A percentile compares a stretch with the other conserved stretches of the same genome.
These are phyloP conservation scores for Phytophthora cactorum DNA, from an alignment of 352 stramenopile genomes.

Conservation along the genomic window DNA sequence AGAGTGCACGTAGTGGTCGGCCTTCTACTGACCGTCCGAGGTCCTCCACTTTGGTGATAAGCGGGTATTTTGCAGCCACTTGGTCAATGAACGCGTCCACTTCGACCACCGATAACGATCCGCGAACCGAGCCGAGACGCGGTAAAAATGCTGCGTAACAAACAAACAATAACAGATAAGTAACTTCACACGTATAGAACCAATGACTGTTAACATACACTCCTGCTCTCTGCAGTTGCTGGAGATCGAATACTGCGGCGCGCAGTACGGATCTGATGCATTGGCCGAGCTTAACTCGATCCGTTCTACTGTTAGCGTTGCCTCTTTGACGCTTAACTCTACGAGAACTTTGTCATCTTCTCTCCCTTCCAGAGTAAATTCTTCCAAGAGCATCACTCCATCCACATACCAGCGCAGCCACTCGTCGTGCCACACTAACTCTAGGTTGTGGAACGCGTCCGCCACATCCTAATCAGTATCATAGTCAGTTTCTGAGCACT, in stretches of 20 bases:
- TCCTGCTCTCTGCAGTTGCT: slow-evolving; percentile 54
- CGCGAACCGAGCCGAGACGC: slow-evolving; percentile 62
- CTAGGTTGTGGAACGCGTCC: slow-evolving; percentile 37
- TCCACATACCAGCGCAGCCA: slow-evolving; percentile 74
- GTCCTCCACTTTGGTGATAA: slow-evolving; percentile 56
- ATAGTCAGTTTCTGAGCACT: background rate
- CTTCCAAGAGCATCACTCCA: slow-evolving; percentile 53
- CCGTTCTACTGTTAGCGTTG: slow-evolving; percentile 26
- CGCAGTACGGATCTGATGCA: slow-evolving; percentile 38
- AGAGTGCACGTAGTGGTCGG: slow-evolving; percentile 68
- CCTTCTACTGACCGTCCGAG: slow-evolving; percentile 70
- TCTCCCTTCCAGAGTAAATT: slow-evolving; percentile 21
- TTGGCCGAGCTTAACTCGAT: slow-evolving; percentile 36
- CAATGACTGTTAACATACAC: slow-evolving; percentile 30
- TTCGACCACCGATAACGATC: slow-evolving; percentile 68
- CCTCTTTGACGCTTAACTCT: slow-evolving; percentile 31
- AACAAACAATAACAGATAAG: slow-evolving; percentile 2
- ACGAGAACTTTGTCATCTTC: slow-evolving; percentile 15
- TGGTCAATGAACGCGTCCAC: slow-evolving; percentile 66
- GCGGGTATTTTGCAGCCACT: slow-evolving; percentile 40
- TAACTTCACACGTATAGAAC: background rate
- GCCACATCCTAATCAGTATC: slow-evolving; percentile 32
- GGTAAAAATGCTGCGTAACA: slow-evolving; percentile 45
- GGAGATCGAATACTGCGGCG: slow-evolving; percentile 37
- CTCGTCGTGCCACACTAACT: slow-evolving; percentile 52